Evolutionary conservation across 2,329 filamentous ascomycete species (phyloP).

Genomic region (Annulohypoxylon truncatum): DNA sequence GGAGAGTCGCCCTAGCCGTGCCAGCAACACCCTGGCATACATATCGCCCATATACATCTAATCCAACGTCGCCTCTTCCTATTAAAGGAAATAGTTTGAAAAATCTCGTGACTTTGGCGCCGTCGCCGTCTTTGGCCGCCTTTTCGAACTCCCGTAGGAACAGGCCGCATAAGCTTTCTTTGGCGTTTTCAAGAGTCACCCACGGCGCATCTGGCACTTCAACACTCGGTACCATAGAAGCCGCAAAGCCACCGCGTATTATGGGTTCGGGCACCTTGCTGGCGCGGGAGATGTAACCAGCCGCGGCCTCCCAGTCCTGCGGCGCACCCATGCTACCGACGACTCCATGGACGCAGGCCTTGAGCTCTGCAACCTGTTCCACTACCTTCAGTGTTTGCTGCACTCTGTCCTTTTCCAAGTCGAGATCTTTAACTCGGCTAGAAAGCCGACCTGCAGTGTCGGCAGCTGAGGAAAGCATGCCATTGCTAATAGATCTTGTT

Average conservation of each 20-base stretch:
- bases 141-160: constrained; percentile 96
- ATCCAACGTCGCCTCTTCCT: constrained; percentile 84
- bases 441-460: constrained; percentile 88
- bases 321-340: constrained; percentile 96
- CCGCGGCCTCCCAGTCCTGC: constrained; percentile 98
- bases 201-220: constrained; percentile 94
- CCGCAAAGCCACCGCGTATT: constrained; percentile 85
- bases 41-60: constrained; percentile 95
- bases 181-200: constrained; percentile 85
- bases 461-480: constrained; percentile 88
- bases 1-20: constrained; percentile 82
- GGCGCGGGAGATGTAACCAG: constrained; percentile 86
- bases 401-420: constrained; percentile 90
- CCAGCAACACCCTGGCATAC: constrained; percentile 94
- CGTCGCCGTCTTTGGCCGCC: constrained; percentile 87
- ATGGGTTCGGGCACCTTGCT: constrained; percentile 84
- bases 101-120: constrained; percentile 90
- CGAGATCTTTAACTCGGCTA: constrained; percentile 85
- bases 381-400: constrained; percentile 92
- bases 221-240: constrained; percentile 91
- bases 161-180: constrained; percentile 87
- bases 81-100: constrained; percentile 98
- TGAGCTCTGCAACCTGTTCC: constrained; percentile 95
- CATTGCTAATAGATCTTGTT: constrained; percentile 84
- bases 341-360: constrained; percentile 94